A percentile compares a stretch with the other conserved stretches of the same genome.
Conservation (phyloP, 495 filamentous ascomycete species). For the Cercophora samala region DNA sequence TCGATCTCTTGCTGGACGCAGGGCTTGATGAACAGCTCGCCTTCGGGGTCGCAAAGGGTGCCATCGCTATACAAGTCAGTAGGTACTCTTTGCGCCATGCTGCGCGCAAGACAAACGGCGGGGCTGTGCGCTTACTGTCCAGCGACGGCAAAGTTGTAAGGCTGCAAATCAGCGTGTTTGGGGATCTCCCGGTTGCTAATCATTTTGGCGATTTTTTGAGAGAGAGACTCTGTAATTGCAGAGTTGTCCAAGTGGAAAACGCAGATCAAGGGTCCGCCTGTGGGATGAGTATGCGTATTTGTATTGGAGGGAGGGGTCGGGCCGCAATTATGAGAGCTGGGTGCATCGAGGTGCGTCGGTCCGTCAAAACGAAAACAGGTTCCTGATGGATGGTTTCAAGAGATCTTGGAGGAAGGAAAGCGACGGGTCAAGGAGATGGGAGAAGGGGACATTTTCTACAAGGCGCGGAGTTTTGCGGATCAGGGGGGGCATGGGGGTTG, state of each 20-base stretch:
- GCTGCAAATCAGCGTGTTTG: constrained; percentile 55
- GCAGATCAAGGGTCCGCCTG: neutral
- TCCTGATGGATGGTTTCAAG: neutral
- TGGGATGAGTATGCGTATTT: constrained; percentile 6
- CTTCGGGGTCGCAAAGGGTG: constrained; percentile 79
- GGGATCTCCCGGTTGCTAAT: constrained; percentile 39
- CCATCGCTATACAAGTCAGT: constrained; percentile 63
- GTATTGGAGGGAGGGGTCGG: constrained; percentile 12
- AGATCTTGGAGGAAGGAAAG: neutral
- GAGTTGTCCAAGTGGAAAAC: neutral
- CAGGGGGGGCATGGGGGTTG: constrained; percentile 4
- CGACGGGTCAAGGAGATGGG: neutral
- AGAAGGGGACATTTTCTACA: constrained; percentile 2
- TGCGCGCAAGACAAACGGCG: constrained; percentile 3
- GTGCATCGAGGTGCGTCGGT: constrained; percentile 13
- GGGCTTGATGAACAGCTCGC: constrained; percentile 89
- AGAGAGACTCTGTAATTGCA: neutral
- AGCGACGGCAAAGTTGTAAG: constrained; percentile 79
- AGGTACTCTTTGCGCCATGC: neutral
- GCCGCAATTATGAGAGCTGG: constrained; percentile 16
- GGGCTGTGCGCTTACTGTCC: constrained; percentile 73
- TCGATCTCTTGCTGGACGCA: constrained; percentile 81
- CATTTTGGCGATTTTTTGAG: constrained; percentile 23
- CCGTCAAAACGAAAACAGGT: neutral
- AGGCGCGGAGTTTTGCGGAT: neutral